These are phyloP conservation scores for Biscogniauxia sp. DNA, from an alignment of 2,329 filamentous ascomycete genomes.

Conservation along the genomic window DNA sequence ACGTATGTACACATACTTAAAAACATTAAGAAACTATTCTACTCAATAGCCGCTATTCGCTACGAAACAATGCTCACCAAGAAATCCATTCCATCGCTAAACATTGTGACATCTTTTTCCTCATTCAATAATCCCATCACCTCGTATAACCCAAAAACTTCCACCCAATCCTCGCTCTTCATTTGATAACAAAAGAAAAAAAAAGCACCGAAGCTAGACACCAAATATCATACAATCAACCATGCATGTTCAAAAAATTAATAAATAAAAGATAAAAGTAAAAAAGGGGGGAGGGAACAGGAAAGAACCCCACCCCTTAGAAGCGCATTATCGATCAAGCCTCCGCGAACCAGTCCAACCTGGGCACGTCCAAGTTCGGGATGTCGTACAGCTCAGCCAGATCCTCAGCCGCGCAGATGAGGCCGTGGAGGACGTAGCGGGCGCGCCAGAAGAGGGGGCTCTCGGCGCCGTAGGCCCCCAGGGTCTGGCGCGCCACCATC, in stretches of 20 bases:
- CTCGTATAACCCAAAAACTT: not conserved
- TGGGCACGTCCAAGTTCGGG: conserved; percentile 10
- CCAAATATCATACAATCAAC: too few species aligned
- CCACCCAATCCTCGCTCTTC: not conserved
- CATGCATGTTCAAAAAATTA: too few species aligned
- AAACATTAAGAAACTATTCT: not conserved
- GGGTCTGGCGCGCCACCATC: conserved; percentile 11
- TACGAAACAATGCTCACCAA: not conserved
- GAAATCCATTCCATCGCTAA: not conserved
- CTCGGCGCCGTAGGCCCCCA: not conserved
- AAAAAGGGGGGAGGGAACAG: not conserved
- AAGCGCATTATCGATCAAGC: not conserved
- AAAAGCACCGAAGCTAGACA: not conserved
- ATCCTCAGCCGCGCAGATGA: conserved; percentile 12
- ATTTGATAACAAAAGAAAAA: not conserved
- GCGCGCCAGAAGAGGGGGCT: conserved; percentile 13
- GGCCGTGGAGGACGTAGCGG: conserved; percentile 14
- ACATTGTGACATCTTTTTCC: not conserved
- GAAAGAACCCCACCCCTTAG: not conserved
- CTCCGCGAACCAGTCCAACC: conserved; percentile 2
- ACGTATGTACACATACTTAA: too few species aligned
- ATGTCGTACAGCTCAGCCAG: conserved; percentile 16
- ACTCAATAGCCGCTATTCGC: not conserved
- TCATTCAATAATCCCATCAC: not conserved
- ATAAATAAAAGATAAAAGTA: not conserved